Percentiles rank a stretch among this genome's conserved stretches.
phyloP scores from a whole-genome alignment of 768 basidiomycete genomes.

The Mycena epipterygia region DNA sequence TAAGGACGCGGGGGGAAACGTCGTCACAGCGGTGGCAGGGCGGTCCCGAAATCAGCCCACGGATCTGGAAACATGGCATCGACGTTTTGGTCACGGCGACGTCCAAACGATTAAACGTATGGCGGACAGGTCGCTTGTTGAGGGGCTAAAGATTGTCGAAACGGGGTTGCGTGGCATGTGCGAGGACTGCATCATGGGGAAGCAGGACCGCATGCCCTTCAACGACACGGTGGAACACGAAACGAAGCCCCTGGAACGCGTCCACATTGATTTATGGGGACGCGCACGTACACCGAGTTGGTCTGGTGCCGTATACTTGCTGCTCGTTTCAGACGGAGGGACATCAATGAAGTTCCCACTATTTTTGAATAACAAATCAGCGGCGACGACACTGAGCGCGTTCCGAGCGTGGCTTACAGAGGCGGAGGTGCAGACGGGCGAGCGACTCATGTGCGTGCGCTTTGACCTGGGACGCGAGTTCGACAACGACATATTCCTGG shows the following conservation, averaged over 20 bases:
- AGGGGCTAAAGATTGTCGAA: conserved; percentile 36
- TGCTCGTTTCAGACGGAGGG: too few relatives aligned
- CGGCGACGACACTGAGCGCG: conserved; percentile 21
- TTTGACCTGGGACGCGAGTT: too few relatives aligned
- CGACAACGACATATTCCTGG: too few relatives aligned
- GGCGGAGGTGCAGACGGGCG: too few relatives aligned
- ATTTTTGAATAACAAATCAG: conserved; percentile 12
- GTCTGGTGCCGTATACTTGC: too few relatives aligned
- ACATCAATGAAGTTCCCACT: too few relatives aligned
- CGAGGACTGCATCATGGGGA: conserved; percentile 46
- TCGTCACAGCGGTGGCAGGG: conserved; percentile 4
- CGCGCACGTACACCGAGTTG: too few relatives aligned
- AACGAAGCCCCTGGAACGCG: neutral
- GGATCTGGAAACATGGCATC: conserved; percentile 43
- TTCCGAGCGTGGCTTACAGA: conserved; percentile 35
- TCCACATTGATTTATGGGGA: too few relatives aligned
- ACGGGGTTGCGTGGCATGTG: conserved; percentile 28
- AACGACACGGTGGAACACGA: conserved; percentile 36
- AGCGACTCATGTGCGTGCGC: too few relatives aligned
- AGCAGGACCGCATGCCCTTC: conserved; percentile 40
- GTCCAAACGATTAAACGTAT: conserved; percentile 26
- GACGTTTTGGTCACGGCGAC: conserved; percentile 37
- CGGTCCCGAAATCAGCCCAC: conserved; percentile 32
- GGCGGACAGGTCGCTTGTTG: conserved; percentile 32
- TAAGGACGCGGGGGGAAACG: neutral